Conservation (phyloP, 371 early-diverging fungal species). For the Mortierella sp. region DNA sequence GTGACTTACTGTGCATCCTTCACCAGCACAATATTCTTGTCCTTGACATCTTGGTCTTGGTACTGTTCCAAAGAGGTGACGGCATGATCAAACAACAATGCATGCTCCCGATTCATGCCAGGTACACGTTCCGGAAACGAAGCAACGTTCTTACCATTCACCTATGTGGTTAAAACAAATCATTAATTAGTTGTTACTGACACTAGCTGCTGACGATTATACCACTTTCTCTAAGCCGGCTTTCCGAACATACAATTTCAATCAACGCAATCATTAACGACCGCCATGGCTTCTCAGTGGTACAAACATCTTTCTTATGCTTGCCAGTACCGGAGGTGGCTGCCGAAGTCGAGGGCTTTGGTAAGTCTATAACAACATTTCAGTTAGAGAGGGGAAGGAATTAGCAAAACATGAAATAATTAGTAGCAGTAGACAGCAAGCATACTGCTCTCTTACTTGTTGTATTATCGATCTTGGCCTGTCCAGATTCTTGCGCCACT, state of each 20-base stretch:
- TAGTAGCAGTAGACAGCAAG: no score
- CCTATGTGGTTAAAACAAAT: not conserved
- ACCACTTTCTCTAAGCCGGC: not conserved
- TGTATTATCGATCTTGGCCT: no score
- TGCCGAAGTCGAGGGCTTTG: no score
- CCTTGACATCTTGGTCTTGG: constrained; percentile 13
- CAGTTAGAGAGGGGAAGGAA: no score
- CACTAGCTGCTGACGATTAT: no score
- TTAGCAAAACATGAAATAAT: no score
- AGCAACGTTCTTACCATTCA: constrained; percentile 12
- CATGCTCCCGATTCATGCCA: constrained; percentile 4
- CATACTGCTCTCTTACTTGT: no score
- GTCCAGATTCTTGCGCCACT: no score
- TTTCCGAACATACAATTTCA: constrained; percentile 18
- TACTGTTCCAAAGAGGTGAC: constrained; percentile 16
- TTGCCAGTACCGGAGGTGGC: no score
- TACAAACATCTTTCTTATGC: no score
- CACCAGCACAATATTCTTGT: constrained; percentile 17
- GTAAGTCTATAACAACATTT: no score
- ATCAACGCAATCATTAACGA: constrained; percentile 9
- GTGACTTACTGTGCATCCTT: constrained; percentile 29
- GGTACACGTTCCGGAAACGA: constrained; percentile 19
- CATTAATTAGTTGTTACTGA: no score
- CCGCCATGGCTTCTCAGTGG: constrained; percentile 27
- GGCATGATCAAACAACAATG: constrained; percentile 29